Evolutionary conservation across 1,139 yeast genomes (phyloP).

Genomic region (Candida sanyaensis): DNA sequence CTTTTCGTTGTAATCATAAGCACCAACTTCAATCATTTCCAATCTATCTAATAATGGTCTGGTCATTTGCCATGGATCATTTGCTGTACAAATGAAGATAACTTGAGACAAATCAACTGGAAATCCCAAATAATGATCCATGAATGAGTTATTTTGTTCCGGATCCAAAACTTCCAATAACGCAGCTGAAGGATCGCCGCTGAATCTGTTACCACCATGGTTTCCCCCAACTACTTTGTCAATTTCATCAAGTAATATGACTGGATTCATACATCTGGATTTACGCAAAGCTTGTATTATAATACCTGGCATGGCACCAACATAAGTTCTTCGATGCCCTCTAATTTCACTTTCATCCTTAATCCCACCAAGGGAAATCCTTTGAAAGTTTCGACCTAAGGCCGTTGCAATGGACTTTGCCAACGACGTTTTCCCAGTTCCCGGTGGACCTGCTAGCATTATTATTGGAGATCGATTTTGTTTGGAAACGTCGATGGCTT

Average conservation of each 20-base stretch:
- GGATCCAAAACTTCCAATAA: slow-evolving; percentile 88
- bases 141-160: slow-evolving; percentile 78
- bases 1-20: slow-evolving; percentile 83
- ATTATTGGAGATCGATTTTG: slow-evolving; percentile 69
- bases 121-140: slow-evolving; percentile 85
- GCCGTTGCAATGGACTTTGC: slow-evolving; percentile 87
- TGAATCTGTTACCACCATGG: slow-evolving; percentile 49
- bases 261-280: slow-evolving; percentile 82
- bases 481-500: slow-evolving; percentile 31
- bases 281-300: slow-evolving; percentile 78
- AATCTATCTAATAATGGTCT: slow-evolving; percentile 84
- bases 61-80: slow-evolving; percentile 72
- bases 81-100: slow-evolving; percentile 88
- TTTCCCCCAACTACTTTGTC: slow-evolving; percentile 76
- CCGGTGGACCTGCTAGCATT: slow-evolving; percentile 91
- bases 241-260: slow-evolving; percentile 85
- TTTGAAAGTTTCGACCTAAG: slow-evolving; percentile 75
- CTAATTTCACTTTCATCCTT: slow-evolving; percentile 89
- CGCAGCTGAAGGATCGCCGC: slow-evolving; percentile 94
- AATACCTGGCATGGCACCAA: slow-evolving; percentile 93
- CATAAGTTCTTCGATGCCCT: slow-evolving; percentile 91
- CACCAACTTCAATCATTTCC: slow-evolving; percentile 79
- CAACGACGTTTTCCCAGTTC: slow-evolving; percentile 90
- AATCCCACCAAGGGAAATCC: slow-evolving; percentile 86
- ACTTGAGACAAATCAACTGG: slow-evolving; percentile 87